Percentiles rank a stretch among this genome's conserved stretches.
Conservation (phyloP, 1,284 basidiomycete species). For the Porogramme epimiltina region DNA sequence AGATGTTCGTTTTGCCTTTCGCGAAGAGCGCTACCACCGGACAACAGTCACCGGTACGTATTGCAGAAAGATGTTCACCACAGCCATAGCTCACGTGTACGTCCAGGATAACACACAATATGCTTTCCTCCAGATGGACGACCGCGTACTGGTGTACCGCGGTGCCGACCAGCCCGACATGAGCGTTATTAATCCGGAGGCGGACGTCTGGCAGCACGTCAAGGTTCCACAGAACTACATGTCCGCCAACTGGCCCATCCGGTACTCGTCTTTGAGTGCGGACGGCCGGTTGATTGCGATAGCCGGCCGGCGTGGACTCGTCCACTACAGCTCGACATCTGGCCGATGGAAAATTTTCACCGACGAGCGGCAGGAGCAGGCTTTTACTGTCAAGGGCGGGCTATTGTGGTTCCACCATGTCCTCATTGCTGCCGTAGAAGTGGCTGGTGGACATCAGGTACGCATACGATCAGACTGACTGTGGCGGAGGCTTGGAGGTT, state of each 20-base stretch:
- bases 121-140: slow-evolving; percentile 95
- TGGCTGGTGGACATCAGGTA: slow-evolving; percentile 80
- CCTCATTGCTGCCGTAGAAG: slow-evolving; percentile 88
- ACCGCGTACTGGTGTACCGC: slow-evolving; percentile 92
- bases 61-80: background rate
- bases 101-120: slow-evolving; percentile 88
- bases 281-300: slow-evolving; percentile 94
- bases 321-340: slow-evolving; percentile 92
- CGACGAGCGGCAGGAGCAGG: slow-evolving; percentile 85
- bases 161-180: slow-evolving; percentile 97
- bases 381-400: slow-evolving; percentile 89
- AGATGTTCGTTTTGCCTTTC: slow-evolving; percentile 88
- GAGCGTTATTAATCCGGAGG: slow-evolving; percentile 98
- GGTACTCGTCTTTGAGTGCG: slow-evolving; percentile 88
- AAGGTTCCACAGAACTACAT: slow-evolving; percentile 92
- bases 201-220: slow-evolving; percentile 97
- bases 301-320: slow-evolving; percentile 88
- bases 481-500: too few relatives aligned
- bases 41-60: slow-evolving; percentile 84
- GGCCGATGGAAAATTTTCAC: slow-evolving; percentile 95
- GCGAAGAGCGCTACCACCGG: slow-evolving; percentile 93
- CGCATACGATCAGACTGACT: slow-evolving; percentile 42
- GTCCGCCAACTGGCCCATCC: slow-evolving; percentile 92
- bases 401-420: slow-evolving; percentile 98
- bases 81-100: background rate